Percentiles rank a stretch among this genome's conserved stretches.
Conservation (phyloP, 352 stramenopile genomes). For the Pythium monospermum region DNA sequence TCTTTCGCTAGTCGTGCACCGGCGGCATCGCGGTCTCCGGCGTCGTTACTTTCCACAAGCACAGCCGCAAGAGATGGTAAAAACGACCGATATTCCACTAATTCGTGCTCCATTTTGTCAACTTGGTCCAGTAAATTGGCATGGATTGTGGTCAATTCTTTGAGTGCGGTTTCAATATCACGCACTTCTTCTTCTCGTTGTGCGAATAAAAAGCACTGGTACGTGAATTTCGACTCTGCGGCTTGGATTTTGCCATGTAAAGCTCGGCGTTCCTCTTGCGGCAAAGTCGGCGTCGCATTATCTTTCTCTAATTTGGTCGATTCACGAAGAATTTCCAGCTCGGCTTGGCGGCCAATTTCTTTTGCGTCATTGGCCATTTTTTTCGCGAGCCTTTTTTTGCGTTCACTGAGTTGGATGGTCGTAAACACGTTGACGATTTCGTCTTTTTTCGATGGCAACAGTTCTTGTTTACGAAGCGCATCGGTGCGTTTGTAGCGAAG, state of each 20-base stretch:
- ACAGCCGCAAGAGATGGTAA: slow-evolving; percentile 48
- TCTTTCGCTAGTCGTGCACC: slow-evolving; percentile 47
- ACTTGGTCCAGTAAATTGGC: slow-evolving; percentile 56
- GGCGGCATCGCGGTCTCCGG: slow-evolving; percentile 32
- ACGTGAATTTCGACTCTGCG: slow-evolving; percentile 44
- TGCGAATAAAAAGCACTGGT: slow-evolving; percentile 60
- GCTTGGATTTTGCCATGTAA: slow-evolving; percentile 37
- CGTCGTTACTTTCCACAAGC: slow-evolving; percentile 25
- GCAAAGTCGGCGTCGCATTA: slow-evolving; percentile 29
- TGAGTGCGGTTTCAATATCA: slow-evolving; percentile 57
- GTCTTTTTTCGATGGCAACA: slow-evolving; percentile 47
- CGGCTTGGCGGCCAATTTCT: slow-evolving; percentile 34
- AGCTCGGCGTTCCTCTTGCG: slow-evolving; percentile 31
- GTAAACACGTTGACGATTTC: slow-evolving; percentile 65
- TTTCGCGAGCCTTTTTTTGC: slow-evolving; percentile 51
- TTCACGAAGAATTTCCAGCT: slow-evolving; percentile 44
- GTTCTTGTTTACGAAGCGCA: slow-evolving; percentile 61
- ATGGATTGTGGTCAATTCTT: slow-evolving; percentile 65
- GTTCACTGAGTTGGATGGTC: slow-evolving; percentile 62
- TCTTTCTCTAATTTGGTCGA: slow-evolving; percentile 49
- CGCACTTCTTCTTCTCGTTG: slow-evolving; percentile 68
- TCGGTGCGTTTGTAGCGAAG: slow-evolving; percentile 46
- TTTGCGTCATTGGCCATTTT: slow-evolving; percentile 46
- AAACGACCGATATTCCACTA: slow-evolving; percentile 43
- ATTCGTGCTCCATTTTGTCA: slow-evolving; percentile 47